phyloP scores from a whole-genome alignment of 1,284 basidiomycete species.

The Sutorius eximius region DNA sequence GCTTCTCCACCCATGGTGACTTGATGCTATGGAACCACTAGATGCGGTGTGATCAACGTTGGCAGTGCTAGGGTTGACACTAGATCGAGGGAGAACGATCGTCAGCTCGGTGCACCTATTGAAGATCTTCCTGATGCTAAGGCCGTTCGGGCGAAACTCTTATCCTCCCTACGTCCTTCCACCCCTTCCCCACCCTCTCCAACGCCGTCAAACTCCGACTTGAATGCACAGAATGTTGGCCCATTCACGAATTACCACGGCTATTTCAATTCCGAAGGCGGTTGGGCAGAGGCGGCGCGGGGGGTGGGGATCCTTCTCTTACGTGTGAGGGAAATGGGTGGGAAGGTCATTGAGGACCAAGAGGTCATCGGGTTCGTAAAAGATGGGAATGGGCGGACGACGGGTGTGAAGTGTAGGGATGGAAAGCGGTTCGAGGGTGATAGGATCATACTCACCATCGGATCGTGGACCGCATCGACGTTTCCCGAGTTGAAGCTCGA shows the following conservation, averaged over 20 bases:
- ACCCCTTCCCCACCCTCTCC: background rate
- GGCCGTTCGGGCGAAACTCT: slow-evolving; percentile 27
- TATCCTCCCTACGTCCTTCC: slow-evolving; percentile 22
- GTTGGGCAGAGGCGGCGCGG: slow-evolving; percentile 82
- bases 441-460: slow-evolving; percentile 66
- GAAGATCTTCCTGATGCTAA: slow-evolving; percentile 38
- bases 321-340: slow-evolving; percentile 61
- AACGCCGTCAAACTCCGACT: slow-evolving; percentile 10
- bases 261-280: slow-evolving; percentile 77
- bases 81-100: slow-evolving; percentile 59
- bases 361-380: slow-evolving; percentile 52
- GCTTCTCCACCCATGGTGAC: too few species aligned
- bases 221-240: slow-evolving; percentile 15
- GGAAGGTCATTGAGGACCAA: slow-evolving; percentile 58
- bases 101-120: slow-evolving; percentile 50
- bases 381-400: slow-evolving; percentile 41
- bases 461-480: slow-evolving; percentile 82
- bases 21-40: background rate
- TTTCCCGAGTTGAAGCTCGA: slow-evolving; percentile 61
- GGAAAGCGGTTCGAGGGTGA: slow-evolving; percentile 58
- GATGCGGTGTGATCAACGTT: slow-evolving; percentile 30
- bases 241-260: slow-evolving; percentile 42
- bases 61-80: slow-evolving; percentile 25
- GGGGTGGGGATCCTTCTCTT: slow-evolving; percentile 61
- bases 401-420: slow-evolving; percentile 64